phyloP scores from a whole-genome alignment of 2,329 filamentous ascomycete species.

The Trichoderma lentiforme region DNA sequence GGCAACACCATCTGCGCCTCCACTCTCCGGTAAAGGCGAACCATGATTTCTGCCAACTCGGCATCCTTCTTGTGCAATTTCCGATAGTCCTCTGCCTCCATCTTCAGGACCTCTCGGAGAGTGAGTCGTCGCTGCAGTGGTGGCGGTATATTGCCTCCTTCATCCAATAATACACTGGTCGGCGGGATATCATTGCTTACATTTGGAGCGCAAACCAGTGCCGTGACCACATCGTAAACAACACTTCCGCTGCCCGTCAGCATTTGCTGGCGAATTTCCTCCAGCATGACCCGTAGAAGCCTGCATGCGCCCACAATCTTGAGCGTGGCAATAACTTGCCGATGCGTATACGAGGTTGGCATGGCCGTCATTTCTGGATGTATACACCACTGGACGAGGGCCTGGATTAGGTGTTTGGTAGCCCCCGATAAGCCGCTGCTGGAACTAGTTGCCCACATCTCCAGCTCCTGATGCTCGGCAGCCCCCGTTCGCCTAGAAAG shows the following conservation, averaged over 20 bases:
- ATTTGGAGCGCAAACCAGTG: conserved; percentile 67
- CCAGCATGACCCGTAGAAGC: conserved; percentile 60
- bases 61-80: conserved; percentile 55
- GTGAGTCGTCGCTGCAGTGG: conserved; percentile 49
- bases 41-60: conserved; percentile 56
- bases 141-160: conserved; percentile 35
- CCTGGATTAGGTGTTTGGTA: conserved; percentile 59
- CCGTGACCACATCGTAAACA: conserved; percentile 66
- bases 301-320: conserved; percentile 60
- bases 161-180: conserved; percentile 31
- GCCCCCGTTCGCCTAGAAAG: conserved; percentile 59
- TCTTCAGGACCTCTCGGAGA: conserved; percentile 57
- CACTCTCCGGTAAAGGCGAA: conserved; percentile 61
- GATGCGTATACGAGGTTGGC: conserved; percentile 68
- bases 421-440: conserved; percentile 55
- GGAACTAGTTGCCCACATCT: conserved; percentile 59
- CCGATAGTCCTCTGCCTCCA: conserved; percentile 56
- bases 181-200: conserved; percentile 43
- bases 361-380: conserved; percentile 53
- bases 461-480: conserved; percentile 63
- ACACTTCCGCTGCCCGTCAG: conserved; percentile 57
- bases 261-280: conserved; percentile 63
- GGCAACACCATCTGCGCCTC: conserved; percentile 59
- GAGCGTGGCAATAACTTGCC: conserved; percentile 60
- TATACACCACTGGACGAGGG: conserved; percentile 64